These are phyloP conservation scores for Podosphaera xanthii DNA, from an alignment of 2,329 filamentous ascomycete species.

Conservation along the genomic window DNA sequence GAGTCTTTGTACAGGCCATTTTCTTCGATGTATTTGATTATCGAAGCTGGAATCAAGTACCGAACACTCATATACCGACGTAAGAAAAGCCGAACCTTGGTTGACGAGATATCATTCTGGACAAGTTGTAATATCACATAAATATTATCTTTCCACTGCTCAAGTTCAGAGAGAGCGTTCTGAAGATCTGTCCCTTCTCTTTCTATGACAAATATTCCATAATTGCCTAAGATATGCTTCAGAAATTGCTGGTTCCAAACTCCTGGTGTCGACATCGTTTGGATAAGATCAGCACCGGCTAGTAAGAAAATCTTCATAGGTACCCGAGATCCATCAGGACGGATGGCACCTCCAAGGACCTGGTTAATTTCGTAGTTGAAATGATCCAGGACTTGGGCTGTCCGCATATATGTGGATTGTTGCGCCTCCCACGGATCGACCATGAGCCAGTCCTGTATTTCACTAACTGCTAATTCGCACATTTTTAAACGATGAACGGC, in stretches of 20 bases:
- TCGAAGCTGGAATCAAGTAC: conserved; percentile 49
- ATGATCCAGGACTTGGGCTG: conserved; percentile 73
- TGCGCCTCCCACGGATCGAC: conserved; percentile 80
- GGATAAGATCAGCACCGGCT: conserved; percentile 54
- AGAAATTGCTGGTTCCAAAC: conserved; percentile 74
- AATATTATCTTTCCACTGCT: conserved; percentile 60
- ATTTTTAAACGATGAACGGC: conserved; percentile 58
- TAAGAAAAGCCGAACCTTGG: conserved; percentile 60
- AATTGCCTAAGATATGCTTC: conserved; percentile 67
- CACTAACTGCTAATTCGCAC: conserved; percentile 58
- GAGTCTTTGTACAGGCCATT: conserved; percentile 38
- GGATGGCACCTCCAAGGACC: conserved; percentile 49
- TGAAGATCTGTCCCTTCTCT: conserved; percentile 73
- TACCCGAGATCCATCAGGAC: conserved; percentile 40
- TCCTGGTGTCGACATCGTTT: conserved; percentile 47
- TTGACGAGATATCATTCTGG: conserved; percentile 63
- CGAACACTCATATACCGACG: conserved; percentile 63
- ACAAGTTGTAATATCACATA: conserved; percentile 41
- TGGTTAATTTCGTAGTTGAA: conserved; percentile 79
- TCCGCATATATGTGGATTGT: conserved; percentile 67
- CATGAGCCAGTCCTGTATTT: conserved; percentile 49
- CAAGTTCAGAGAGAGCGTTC: conserved; percentile 60
- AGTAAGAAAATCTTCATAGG: conserved; percentile 51
- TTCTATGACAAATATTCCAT: conserved; percentile 71
- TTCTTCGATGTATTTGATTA: conserved; percentile 52